phyloP scores from a whole-genome alignment of 352 stramenopile species.

The Pythium coloratum region DNA sequence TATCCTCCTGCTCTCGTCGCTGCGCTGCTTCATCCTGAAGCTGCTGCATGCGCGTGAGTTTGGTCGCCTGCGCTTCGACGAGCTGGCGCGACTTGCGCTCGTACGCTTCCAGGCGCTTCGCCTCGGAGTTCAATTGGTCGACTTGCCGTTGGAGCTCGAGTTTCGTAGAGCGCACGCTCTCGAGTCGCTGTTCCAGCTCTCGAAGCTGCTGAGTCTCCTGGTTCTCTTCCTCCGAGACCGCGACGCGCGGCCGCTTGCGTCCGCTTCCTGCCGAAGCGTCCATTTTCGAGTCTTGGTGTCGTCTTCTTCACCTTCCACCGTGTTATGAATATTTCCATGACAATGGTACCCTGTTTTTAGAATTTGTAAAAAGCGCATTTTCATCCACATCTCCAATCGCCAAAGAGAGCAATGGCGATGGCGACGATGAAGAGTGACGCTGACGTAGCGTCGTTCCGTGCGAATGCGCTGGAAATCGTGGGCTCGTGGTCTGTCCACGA shows the following conservation, averaged over 20 bases:
- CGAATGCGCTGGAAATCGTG: conserved; percentile 56
- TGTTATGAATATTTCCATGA: background rate
- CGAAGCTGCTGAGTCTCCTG: conserved; percentile 11
- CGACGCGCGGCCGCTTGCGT: conserved; percentile 2
- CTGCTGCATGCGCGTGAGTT: conserved; percentile 58
- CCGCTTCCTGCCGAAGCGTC: background rate
- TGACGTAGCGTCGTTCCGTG: conserved; percentile 36
- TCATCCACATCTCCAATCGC: background rate
- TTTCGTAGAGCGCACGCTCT: conserved; percentile 49
- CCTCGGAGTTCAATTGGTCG: conserved; percentile 33
- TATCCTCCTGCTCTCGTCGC: conserved; percentile 30
- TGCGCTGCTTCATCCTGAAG: conserved; percentile 60
- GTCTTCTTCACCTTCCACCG: background rate
- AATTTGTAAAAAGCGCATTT: conserved; percentile 2
- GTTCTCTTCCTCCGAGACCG: conserved; percentile 6
- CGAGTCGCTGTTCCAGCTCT: conserved; percentile 47
- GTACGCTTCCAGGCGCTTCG: conserved; percentile 20
- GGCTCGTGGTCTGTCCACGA: conserved; percentile 75
- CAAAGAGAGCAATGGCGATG: conserved; percentile 1
- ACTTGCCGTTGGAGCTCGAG: conserved; percentile 38
- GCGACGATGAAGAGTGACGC: background rate
- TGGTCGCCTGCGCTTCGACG: conserved; percentile 20
- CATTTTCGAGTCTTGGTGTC: conserved; percentile 9
- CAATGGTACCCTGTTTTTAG: too few species aligned
- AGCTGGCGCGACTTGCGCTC: conserved; percentile 28